phyloP scores from a whole-genome alignment of 495 filamentous ascomycete genomes.

The Patellaria atrata region DNA sequence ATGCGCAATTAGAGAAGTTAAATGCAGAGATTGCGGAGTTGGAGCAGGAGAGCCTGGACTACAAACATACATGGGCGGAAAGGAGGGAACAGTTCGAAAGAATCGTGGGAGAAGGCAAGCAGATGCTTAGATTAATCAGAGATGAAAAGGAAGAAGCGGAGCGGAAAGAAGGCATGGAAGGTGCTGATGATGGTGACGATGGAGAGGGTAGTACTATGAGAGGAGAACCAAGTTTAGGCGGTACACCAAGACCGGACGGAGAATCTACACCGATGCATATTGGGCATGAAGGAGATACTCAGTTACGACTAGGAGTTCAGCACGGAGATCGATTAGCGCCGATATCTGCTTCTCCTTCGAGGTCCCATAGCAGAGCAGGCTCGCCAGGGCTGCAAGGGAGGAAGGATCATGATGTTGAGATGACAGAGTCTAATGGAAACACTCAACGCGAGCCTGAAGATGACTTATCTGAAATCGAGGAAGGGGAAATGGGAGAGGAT shows the following conservation, averaged over 20 bases:
- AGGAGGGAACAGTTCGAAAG: conserved; percentile 74
- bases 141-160: conserved; percentile 88
- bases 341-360: conserved; percentile 29
- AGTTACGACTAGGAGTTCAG: conserved; percentile 7
- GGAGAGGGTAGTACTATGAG: conserved; percentile 37
- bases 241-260: conserved; percentile 53
- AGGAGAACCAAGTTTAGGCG: conserved; percentile 36
- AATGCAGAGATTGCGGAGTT: conserved; percentile 79
- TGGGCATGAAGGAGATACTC: conserved; percentile 27
- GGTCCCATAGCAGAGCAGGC: conserved; percentile 6
- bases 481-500: conserved; percentile 52
- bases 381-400: conserved; percentile 8
- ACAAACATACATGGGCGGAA: conserved; percentile 72
- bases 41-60: conserved; percentile 67
- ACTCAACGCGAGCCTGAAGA: conserved; percentile 27
- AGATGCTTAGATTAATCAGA: conserved; percentile 69
- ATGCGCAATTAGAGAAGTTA: conserved; percentile 60
- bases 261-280: conserved; percentile 35
- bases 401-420: conserved; percentile 23
- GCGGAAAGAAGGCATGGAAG: conserved; percentile 60
- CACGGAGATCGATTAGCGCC: conserved; percentile 22
- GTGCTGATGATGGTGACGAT: conserved; percentile 56
- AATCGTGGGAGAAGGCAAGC: conserved; percentile 83
- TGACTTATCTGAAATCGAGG: conserved; percentile 43
- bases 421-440: conserved; percentile 26